Percentiles rank a stretch among this genome's conserved stretches.
Evolutionary conservation across 2,329 filamentous ascomycete genomes (phyloP).

Genomic region (Stachybotrys echinatus): DNA sequence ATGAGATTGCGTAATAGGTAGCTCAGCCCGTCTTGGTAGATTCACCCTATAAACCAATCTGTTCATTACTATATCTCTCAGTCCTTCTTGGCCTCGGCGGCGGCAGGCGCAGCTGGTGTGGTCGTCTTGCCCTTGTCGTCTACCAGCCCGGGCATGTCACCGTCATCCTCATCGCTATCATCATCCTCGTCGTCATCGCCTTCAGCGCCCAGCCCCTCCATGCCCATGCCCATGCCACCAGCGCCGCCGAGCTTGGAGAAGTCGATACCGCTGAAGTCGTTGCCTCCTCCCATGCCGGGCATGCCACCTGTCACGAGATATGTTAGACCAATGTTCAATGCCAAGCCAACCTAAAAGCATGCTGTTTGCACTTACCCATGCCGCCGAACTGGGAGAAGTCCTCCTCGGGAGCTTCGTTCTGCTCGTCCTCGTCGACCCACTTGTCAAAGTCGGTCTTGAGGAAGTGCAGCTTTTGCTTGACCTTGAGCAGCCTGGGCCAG

Average conservation of each 20-base stretch:
- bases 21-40: neutral
- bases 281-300: constrained; percentile 47
- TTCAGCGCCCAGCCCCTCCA: constrained; percentile 34
- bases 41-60: neutral
- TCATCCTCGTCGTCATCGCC: constrained; percentile 46
- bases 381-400: constrained; percentile 66
- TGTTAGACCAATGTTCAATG: constrained; percentile 2
- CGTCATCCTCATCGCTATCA: constrained; percentile 60
- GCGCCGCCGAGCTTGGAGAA: constrained; percentile 83
- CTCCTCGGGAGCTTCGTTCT: constrained; percentile 82
- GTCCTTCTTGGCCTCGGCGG: constrained; percentile 26
- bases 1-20: neutral
- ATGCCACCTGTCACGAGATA: constrained; percentile 38
- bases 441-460: constrained; percentile 99
- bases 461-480: constrained; percentile 84
- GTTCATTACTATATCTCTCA: neutral
- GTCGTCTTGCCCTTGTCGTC: constrained; percentile 46
- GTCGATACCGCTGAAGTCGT: constrained; percentile 82
- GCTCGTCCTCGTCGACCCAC: constrained; percentile 99
- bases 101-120: constrained; percentile 19
- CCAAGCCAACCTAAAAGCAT: too few relatives aligned
- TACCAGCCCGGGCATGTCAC: constrained; percentile 82
- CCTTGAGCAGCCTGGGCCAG: constrained; percentile 95
- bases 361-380: constrained; percentile 48
- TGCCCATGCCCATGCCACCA: constrained; percentile 23